Conservation (phyloP, 257 asterid species). For the Striga asiatica region DNA sequence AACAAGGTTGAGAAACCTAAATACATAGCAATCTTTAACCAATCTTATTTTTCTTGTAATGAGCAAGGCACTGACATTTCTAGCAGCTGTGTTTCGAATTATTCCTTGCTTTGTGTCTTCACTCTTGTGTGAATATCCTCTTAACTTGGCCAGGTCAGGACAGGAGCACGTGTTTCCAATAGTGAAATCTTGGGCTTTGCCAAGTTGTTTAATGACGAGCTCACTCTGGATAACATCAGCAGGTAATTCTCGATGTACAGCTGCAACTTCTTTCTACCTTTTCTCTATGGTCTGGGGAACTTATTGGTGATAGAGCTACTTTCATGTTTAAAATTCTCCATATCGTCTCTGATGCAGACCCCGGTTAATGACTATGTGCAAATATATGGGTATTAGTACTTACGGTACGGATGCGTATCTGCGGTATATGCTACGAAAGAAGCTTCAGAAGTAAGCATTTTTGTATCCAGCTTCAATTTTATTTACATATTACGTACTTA, state of each 20-base stretch:
- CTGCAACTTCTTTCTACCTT: constrained; percentile 3
- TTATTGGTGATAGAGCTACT: not conserved
- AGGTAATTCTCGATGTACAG: constrained; percentile 33
- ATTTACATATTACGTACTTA: not conserved
- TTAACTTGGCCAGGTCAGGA: constrained; percentile 61
- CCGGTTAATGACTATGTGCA: constrained; percentile 90
- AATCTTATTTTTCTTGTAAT: not conserved
- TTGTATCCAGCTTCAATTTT: constrained; percentile 1
- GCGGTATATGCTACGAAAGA: constrained; percentile 80
- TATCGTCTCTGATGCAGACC: constrained; percentile 50
- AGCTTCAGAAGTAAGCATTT: constrained; percentile 53
- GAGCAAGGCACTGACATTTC: constrained; percentile 5
- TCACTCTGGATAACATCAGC: constrained; percentile 95
- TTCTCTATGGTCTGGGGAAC: not conserved
- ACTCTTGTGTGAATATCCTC: not conserved
- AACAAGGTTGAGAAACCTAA: constrained; percentile 46
- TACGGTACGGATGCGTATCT: constrained; percentile 82
- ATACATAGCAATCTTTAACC: not conserved
- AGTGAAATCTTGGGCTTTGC: constrained; percentile 93
- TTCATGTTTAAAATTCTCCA: constrained; percentile 5
- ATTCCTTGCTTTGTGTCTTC: not conserved
- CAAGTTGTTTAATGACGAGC: constrained; percentile 94
- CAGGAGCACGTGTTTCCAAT: constrained; percentile 71
- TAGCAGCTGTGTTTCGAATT: constrained; percentile 5
- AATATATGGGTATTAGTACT: constrained; percentile 82